Evolutionary conservation across 768 basidiomycete species (phyloP), one percentile per base, ranked within the genome.

Genomic region (Tricholoma hemisulphureum): DNA sequence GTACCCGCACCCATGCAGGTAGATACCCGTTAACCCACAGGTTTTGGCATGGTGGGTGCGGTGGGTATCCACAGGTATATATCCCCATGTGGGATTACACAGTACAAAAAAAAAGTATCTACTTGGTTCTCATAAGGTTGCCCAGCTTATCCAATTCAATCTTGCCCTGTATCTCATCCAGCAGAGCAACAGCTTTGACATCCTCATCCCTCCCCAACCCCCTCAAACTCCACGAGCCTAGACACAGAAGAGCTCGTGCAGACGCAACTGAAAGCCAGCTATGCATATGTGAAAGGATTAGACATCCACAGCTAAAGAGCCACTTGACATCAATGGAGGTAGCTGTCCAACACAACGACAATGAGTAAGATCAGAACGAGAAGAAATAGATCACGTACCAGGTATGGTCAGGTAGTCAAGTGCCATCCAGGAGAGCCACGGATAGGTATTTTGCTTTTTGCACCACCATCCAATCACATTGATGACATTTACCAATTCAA

Each of bases 351-450:
- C n/a, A 5, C 71, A 60, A 1, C 58, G 63, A 55, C 63, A 69
- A 7, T 60, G 58, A 5, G 61, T 58, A 41, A n/a, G n/a, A n/a
- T n/a, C n/a, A 63, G 62, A 0, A 65, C 60, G 1, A 71, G 55
- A 21, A 71, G 37, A 2, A 68, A 62, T 1, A 58, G 65, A 2
- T 67, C 70, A 13, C 53, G 39, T 57, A 16, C 16, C 35, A n/a
- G n/a, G n/a, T n/a, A n/a, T n/a, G n/a, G n/a, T n/a, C n/a, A n/a
- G n/a, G n/a, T n/a, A n/a, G n/a, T 73, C 62, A 0, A 70, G 55
- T 8, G 65, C 72, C 73, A 74, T 72, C 0, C 61, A 41, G 7
- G 65, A 63, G 8, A 71, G 61, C 2, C 49, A 31, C 5, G 69
- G 67, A 49, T 63, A 70, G 10, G 41, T n/a, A 3, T 26, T 29